phyloP scores from a whole-genome alignment of 2,329 filamentous ascomycete genomes.

The Penicillium palitans region DNA sequence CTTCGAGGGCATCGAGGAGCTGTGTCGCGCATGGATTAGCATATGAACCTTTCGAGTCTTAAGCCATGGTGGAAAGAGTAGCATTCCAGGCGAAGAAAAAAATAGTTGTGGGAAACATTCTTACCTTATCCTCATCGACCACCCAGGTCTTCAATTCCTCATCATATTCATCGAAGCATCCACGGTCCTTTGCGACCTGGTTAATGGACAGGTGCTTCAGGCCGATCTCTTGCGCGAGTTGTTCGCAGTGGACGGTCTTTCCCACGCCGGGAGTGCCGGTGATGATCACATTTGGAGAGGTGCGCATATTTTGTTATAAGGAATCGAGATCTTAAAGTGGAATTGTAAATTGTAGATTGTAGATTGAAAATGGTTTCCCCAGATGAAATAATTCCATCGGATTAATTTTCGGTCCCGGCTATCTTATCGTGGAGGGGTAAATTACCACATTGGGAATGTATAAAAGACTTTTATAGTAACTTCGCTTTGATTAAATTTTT shows the following conservation, averaged over 20 bases:
- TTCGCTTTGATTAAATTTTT: not conserved
- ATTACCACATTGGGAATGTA: constrained; percentile 7
- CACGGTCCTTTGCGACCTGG: constrained; percentile 83
- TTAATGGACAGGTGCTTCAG: constrained; percentile 86
- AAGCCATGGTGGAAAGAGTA: not conserved
- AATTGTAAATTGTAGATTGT: not conserved
- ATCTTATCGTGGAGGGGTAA: constrained; percentile 18
- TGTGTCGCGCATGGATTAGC: constrained; percentile 15
- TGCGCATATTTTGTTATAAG: constrained; percentile 33
- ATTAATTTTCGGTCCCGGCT: constrained; percentile 21
- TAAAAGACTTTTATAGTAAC: constrained; percentile 1
- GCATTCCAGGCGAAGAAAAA: not conserved
- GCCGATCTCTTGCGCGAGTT: constrained; percentile 71
- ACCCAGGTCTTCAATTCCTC: constrained; percentile 85
- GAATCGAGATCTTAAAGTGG: not conserved
- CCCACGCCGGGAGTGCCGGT: constrained; percentile 95
- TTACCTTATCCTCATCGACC: constrained; percentile 92
- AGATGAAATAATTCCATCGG: constrained; percentile 23
- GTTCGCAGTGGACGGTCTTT: constrained; percentile 89
- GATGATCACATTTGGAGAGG: constrained; percentile 81
- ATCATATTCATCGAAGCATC: constrained; percentile 84
- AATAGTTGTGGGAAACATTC: constrained; percentile 13
- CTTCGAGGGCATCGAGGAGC: constrained; percentile 86
- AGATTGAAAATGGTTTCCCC: constrained; percentile 8
- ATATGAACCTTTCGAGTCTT: not conserved